phyloP scores from a whole-genome alignment of 345 rosid genomes.

The Salix udensis region DNA sequence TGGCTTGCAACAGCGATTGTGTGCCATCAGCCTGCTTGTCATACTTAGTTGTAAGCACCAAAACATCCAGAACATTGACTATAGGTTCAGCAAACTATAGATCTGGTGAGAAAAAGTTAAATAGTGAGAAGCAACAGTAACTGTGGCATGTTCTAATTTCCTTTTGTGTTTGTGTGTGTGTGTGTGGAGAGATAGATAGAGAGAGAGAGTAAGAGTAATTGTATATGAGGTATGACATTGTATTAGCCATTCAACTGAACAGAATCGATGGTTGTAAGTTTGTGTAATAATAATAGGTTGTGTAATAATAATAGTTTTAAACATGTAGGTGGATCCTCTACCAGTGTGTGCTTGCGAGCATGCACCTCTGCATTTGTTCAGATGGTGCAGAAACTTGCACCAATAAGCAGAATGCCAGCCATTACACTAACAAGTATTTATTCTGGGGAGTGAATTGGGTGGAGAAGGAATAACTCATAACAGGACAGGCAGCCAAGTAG shows the following conservation, averaged over 20 bases:
- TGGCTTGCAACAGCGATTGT: conserved; percentile 30
- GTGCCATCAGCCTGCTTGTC: conserved; percentile 40
- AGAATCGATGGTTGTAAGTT: background rate
- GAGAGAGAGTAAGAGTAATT: background rate
- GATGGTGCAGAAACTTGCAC: background rate
- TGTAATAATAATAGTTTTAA: background rate
- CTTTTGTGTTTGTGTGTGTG: background rate
- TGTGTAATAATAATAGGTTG: background rate
- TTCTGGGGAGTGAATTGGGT: background rate
- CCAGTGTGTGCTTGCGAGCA: background rate
- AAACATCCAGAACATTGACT: background rate
- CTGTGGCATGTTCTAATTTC: background rate
- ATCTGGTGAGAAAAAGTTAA: background rate
- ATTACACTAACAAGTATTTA: background rate
- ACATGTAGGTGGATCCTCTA: background rate
- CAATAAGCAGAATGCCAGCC: background rate
- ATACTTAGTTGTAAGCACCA: background rate
- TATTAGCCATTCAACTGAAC: background rate
- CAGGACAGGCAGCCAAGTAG: background rate
- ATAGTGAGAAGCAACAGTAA: background rate
- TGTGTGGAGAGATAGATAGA: too few relatives aligned
- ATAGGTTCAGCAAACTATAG: background rate
- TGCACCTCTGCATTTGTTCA: background rate
- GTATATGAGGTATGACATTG: background rate
- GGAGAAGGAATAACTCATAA: background rate